Conservation (phyloP, 2,329 filamentous ascomycete genomes). For the Pseudofabraea citricarpa region DNA sequence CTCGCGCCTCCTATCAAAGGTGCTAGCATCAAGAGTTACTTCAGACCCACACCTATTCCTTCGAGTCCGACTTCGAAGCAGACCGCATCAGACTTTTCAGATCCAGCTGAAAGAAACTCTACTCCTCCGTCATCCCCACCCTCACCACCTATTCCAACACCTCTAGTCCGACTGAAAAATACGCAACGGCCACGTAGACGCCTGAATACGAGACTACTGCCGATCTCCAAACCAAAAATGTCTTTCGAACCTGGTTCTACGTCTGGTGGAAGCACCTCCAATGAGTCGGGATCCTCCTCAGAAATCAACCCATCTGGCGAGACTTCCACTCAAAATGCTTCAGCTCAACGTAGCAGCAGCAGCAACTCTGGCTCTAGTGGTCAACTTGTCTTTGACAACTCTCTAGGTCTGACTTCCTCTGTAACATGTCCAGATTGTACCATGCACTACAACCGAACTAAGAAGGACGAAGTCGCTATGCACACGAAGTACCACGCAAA, state of each 20-base stretch:
- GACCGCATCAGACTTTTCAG: too few relatives aligned
- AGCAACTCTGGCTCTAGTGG: too few relatives aligned
- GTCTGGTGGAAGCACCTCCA: neutral
- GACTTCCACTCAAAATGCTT: neutral
- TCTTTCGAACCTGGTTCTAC: slow-evolving; percentile 1
- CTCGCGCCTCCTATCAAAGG: slow-evolving; percentile 5
- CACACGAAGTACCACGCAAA: slow-evolving; percentile 8
- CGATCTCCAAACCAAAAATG: slow-evolving; percentile 2
- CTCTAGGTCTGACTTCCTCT: slow-evolving; percentile 8
- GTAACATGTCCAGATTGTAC: slow-evolving; percentile 11
- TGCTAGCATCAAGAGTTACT: slow-evolving; percentile 21
- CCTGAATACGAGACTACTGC: slow-evolving; percentile 12
- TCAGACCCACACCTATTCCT: slow-evolving; percentile 16
- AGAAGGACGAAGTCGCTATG: slow-evolving; percentile 4
- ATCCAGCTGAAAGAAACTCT: neutral
- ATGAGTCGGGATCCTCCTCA: neutral
- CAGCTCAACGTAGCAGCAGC: too few relatives aligned
- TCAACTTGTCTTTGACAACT: neutral
- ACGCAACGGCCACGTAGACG: slow-evolving; percentile 11
- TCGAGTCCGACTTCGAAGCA: slow-evolving; percentile 8
- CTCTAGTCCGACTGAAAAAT: slow-evolving; percentile 3
- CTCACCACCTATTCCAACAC: slow-evolving; percentile 12
- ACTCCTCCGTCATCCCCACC: neutral
- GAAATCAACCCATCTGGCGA: neutral
- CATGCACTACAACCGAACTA: slow-evolving; percentile 12